Evolutionary conservation across 305 asterid genomes (phyloP).

Genomic region (Ruellia speciosa): DNA sequence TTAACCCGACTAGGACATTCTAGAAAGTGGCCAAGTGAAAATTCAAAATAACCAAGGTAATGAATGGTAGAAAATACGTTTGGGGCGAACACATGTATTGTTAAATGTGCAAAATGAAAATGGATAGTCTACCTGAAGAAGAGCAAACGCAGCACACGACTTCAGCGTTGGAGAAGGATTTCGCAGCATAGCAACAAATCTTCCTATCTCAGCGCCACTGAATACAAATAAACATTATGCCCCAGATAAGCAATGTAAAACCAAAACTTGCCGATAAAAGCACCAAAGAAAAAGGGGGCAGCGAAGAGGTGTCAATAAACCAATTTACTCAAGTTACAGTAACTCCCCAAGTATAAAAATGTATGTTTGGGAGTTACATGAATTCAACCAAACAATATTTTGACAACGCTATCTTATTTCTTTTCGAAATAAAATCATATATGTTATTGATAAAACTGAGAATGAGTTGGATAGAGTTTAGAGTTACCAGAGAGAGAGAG

Average conservation of each 20-base stretch:
- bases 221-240: conserved; percentile 9
- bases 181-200: conserved; percentile 78
- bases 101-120: conserved; percentile 7
- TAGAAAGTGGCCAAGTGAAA: no score
- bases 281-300: no score
- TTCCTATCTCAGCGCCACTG: conserved; percentile 83
- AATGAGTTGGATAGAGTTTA: no score
- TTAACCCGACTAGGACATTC: no score
- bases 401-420: no score
- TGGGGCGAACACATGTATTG: neutral
- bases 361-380: no score
- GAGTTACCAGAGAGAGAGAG: neutral
- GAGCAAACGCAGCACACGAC: conserved; percentile 91
- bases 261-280: neutral
- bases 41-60: neutral
- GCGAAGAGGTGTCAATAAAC: no score
- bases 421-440: no score
- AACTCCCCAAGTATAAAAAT: no score
- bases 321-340: no score
- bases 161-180: conserved; percentile 65
- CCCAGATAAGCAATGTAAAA: neutral
- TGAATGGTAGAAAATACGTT: neutral
- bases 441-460: no score
- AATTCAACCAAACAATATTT: no score
- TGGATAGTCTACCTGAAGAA: conserved; percentile 54